Percentiles rank a stretch among this genome's conserved stretches.
phyloP scores from a whole-genome alignment of 1,284 basidiomycete species.

The Rhodofomes roseus region DNA sequence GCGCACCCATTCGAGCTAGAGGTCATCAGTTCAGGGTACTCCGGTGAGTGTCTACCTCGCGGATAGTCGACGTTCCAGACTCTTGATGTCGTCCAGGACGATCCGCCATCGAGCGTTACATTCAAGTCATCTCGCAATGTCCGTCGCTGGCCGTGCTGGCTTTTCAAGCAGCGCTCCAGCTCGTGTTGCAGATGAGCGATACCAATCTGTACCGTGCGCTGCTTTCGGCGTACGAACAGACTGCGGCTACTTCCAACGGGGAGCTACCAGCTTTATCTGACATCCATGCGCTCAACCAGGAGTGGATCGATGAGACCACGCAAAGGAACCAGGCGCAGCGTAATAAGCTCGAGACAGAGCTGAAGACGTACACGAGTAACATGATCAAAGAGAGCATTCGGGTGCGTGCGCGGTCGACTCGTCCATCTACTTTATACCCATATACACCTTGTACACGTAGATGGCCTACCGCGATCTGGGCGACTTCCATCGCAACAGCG shows the following conservation, averaged over 20 bases:
- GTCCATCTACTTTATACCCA: not conserved
- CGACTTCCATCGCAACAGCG: conserved; percentile 65
- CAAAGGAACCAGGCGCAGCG: conserved; percentile 61
- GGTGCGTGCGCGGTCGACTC: conserved; percentile 39
- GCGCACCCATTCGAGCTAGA: conserved; percentile 80
- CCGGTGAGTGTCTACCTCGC: conserved; percentile 36
- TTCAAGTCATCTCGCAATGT: conserved; percentile 59
- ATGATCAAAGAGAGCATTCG: conserved; percentile 94
- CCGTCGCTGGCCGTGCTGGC: conserved; percentile 69
- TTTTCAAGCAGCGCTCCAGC: conserved; percentile 56
- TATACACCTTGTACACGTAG: conserved; percentile 1
- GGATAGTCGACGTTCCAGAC: not conserved
- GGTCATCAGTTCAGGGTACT: conserved; percentile 59
- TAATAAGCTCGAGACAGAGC: conserved; percentile 79
- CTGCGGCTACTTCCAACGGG: conserved; percentile 36
- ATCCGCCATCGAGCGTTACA: conserved; percentile 63
- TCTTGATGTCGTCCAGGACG: conserved; percentile 45
- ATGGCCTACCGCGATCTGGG: conserved; percentile 87
- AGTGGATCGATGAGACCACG: conserved; percentile 65
- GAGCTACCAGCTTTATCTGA: conserved; percentile 44
- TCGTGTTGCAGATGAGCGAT: conserved; percentile 62
- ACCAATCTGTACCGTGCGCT: conserved; percentile 53
- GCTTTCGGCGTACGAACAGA: conserved; percentile 54
- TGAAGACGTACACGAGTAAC: conserved; percentile 87
- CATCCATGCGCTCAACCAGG: conserved; percentile 45